Base-by-base conservation (phyloP, 768 basidiomycete genomes). In the Lactarius hatsudake region DNA sequence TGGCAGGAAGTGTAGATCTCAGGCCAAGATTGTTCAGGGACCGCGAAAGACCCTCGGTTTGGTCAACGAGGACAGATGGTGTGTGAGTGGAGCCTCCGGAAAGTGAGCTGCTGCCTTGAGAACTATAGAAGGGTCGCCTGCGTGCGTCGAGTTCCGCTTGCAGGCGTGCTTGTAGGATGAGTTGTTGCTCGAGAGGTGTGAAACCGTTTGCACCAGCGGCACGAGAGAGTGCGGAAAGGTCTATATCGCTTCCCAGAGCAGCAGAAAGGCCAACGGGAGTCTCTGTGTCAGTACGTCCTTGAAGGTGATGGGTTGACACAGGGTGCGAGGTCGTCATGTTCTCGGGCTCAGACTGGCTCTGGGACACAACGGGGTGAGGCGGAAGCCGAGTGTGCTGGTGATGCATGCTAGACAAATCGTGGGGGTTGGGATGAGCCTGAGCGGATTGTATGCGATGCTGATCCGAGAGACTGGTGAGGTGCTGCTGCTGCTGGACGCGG, bases 141-240 rank as follows among this genome's bases (percentile, higher is more conserved):
- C 56, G 64, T n/a, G 71, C 62, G 43, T 71, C 70, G 12, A 69
- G 42, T 59, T 72, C 67, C 18, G 66, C 64, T 30, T 69, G 68
- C 12, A 66, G 34, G 17, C 69, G 70, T 23, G 70, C 64, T 55
- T 72, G 71, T 18, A 72, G 30, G 42, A 72, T 65, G 62, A 72
- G 64, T 30, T 71, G 71, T 58, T 72, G 71, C 26, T 72, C 71
- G 13, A 72, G 59, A 15, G 71, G 66, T 8, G 71, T 72, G 28
- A 71, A 68, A 18, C 71, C 71, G 36, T 63, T 71, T 6, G 64
- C 53, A 28, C 61, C 48, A 26, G 65, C 69, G 12, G 51, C 59
- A n/a, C 69, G 65, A 53, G 69, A 63, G 28, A 71, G 61, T 18
- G 61, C 42, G 34, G 71, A 71, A 34, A 69, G 61, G 26, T 69